Percentiles rank a stretch among this genome's conserved stretches.
These are phyloP conservation scores for Rachicladosporium sp. DNA, from an alignment of 2,329 filamentous ascomycete genomes.

Conservation along the genomic window DNA sequence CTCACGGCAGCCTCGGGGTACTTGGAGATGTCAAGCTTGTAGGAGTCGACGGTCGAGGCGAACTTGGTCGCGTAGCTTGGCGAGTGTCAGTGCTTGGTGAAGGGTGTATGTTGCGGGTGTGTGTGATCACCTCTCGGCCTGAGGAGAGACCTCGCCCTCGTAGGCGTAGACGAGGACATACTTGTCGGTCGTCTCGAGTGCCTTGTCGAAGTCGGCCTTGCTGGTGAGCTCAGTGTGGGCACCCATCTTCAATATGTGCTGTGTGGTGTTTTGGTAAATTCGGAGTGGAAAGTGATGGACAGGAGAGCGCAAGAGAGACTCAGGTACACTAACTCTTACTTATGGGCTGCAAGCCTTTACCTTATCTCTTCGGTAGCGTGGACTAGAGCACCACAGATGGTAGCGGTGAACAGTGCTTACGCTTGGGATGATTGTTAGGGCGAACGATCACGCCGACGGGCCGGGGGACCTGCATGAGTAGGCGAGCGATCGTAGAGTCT, in stretches of 20 bases:
- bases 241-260: constrained; percentile 8
- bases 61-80: constrained; percentile 18
- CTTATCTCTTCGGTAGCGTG: no score
- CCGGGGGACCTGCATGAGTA: no score
- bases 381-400: no score
- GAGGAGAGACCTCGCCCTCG: constrained; percentile 13
- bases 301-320: no score
- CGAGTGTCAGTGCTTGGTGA: not conserved
- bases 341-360: no score
- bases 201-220: constrained; percentile 20
- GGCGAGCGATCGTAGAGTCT: no score
- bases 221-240: constrained; percentile 18
- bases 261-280: not conserved
- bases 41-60: constrained; percentile 16
- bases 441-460: no score
- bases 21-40: constrained; percentile 17
- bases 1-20: constrained; percentile 13
- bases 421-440: no score
- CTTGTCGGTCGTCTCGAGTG: constrained; percentile 18
- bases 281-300: no score
- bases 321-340: no score
- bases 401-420: no score
- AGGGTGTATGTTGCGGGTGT: not conserved
- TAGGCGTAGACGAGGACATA: constrained; percentile 23
- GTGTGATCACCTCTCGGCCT: constrained; percentile 18